A percentile compares a stretch with the other conserved stretches of the same genome.
Conservation (phyloP, 768 basidiomycete species). For the Lentinula sp. region DNA sequence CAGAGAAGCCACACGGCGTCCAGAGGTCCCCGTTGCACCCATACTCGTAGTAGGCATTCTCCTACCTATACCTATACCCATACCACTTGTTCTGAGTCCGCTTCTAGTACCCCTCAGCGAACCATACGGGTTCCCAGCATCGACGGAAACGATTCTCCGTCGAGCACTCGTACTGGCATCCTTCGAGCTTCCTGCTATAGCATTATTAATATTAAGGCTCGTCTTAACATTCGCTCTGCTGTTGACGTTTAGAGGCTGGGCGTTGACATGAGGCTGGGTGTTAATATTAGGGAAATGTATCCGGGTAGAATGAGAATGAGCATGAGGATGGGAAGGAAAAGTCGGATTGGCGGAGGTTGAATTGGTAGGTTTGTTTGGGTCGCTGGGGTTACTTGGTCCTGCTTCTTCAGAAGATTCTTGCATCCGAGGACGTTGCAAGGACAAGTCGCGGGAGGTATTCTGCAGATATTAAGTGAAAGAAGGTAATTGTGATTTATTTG, state of each 20-base stretch:
- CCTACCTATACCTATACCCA: background rate
- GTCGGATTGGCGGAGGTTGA: no score
- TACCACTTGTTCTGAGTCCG: background rate
- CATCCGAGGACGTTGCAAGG: no score
- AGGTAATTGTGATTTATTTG: no score
- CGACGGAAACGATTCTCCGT: constrained; percentile 3
- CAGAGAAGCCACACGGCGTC: background rate
- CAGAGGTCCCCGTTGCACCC: background rate
- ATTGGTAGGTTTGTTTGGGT: no score
- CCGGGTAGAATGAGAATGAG: no score
- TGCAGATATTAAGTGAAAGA: no score
- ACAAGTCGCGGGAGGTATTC: no score
- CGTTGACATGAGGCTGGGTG: background rate
- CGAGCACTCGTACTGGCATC: background rate
- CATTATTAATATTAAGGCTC: background rate
- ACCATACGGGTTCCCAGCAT: background rate
- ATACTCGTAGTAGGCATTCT: background rate
- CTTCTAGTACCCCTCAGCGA: background rate
- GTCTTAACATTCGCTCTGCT: no score
- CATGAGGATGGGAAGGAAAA: no score
- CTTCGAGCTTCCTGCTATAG: background rate
- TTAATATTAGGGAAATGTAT: background rate
- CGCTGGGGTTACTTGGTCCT: no score
- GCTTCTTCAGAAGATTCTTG: no score
- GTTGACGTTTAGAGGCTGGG: no score